phyloP scores from a whole-genome alignment of 768 basidiomycete species.

The Tubosaeta sp. region DNA sequence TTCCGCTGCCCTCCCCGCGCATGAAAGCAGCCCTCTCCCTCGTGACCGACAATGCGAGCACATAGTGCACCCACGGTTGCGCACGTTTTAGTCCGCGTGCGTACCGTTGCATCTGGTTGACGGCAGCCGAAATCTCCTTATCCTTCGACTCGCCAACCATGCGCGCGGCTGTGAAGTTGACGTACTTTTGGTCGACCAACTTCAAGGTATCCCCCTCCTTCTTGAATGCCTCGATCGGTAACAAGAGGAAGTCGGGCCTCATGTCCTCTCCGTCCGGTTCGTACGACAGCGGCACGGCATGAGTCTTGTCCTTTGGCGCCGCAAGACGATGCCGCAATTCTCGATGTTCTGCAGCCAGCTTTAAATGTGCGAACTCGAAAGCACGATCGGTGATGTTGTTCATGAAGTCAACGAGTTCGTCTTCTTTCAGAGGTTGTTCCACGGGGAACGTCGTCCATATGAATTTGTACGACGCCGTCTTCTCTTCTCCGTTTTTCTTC shows the following conservation, averaged over 20 bases:
- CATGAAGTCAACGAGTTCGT: background rate
- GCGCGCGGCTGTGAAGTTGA: too few relatives aligned
- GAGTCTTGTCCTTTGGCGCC: background rate
- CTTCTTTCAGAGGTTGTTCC: background rate
- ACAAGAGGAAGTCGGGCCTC: slow-evolving; percentile 3
- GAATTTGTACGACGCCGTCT: background rate
- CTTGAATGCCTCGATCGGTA: background rate
- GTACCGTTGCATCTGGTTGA: too few relatives aligned
- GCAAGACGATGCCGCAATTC: slow-evolving; percentile 1
- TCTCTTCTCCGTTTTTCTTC: background rate
- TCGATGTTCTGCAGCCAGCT: background rate
- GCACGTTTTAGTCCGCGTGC: background rate
- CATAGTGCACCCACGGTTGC: slow-evolving; percentile 7
- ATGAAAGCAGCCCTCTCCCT: background rate
- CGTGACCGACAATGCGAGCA: background rate
- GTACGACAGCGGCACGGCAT: slow-evolving; percentile 31
- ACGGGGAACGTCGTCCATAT: slow-evolving; percentile 1
- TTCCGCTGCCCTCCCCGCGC: slow-evolving; percentile 2
- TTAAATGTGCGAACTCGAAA: too few relatives aligned
- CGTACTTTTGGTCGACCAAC: background rate
- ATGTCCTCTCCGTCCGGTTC: slow-evolving; percentile 6
- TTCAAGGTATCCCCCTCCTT: background rate
- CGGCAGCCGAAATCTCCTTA: too few relatives aligned
- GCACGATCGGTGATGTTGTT: too few relatives aligned
- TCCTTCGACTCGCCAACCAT: too few relatives aligned